Conservation (phyloP, 306 rosid genomes). For the Cucurbita moschata region DNA sequence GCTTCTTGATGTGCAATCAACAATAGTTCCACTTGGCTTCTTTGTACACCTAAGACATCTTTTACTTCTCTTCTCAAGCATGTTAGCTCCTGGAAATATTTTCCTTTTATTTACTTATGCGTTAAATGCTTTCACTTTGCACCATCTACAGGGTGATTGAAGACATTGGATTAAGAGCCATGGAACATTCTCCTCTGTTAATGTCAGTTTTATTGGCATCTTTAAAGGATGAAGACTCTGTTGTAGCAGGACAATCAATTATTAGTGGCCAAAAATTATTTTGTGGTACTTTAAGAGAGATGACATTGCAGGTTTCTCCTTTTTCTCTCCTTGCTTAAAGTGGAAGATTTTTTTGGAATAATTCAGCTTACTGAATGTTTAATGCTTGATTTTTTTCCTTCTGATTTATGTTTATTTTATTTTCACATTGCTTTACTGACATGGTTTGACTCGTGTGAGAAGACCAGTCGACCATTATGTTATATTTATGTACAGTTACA, state of each 20-base stretch:
- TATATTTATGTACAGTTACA: neutral
- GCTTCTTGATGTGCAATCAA: neutral
- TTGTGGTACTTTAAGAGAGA: slow-evolving; percentile 46
- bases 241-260: slow-evolving; percentile 53
- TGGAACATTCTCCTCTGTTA: slow-evolving; percentile 45
- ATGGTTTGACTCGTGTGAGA: neutral
- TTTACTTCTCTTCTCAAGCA: neutral
- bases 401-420: neutral
- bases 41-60: neutral
- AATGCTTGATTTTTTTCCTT: neutral
- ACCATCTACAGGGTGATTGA: slow-evolving; percentile 50
- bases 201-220: slow-evolving; percentile 46
- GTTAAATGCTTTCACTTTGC: neutral
- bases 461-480: neutral
- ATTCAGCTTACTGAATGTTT: neutral
- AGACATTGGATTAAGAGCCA: slow-evolving; percentile 65
- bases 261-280: slow-evolving; percentile 54
- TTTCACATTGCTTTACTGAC: neutral
- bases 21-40: neutral
- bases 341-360: neutral
- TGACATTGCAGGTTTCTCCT: slow-evolving; percentile 62
- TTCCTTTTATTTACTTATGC: neutral
- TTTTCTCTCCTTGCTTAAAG: neutral
- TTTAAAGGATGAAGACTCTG: slow-evolving; percentile 41
- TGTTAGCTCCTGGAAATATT: neutral